These are phyloP conservation scores for Botryotinia calthae DNA, from an alignment of 2,329 filamentous ascomycete species.

Conservation along the genomic window DNA sequence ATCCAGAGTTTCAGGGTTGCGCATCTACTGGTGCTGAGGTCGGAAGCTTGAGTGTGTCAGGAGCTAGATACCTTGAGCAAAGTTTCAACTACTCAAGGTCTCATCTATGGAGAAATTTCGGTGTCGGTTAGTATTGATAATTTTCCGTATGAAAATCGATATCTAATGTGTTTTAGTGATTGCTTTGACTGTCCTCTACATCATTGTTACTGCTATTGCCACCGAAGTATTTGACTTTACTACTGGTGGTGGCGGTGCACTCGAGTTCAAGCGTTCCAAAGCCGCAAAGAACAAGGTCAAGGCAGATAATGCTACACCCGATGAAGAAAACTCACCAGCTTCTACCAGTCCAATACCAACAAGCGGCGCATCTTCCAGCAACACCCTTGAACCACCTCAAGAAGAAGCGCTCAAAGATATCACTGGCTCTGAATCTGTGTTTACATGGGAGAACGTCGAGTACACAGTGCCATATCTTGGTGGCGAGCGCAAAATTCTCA, in stretches of 20 bases:
- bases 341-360: not conserved
- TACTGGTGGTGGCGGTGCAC: conserved; percentile 60
- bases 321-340: conserved; percentile 50
- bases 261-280: conserved; percentile 69
- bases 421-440: conserved; percentile 59
- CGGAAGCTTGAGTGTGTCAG: conserved; percentile 50
- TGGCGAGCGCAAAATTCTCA: conserved; percentile 59
- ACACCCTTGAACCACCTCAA: conserved; percentile 28
- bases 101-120: conserved; percentile 65
- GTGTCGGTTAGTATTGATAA: conserved; percentile 42
- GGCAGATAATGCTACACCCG: conserved; percentile 44
- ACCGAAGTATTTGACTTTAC: conserved; percentile 67
- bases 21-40: conserved; percentile 55
- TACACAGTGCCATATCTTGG: conserved; percentile 71
- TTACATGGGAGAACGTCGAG: conserved; percentile 68
- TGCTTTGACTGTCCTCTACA: conserved; percentile 72
- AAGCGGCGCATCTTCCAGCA: conserved; percentile 37
- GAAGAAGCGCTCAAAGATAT: conserved; percentile 47
- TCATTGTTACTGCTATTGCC: conserved; percentile 67
- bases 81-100: conserved; percentile 56
- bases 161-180: conserved; percentile 47
- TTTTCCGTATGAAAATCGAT: not conserved
- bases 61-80: conserved; percentile 52
- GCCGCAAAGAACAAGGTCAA: conserved; percentile 54
- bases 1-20: conserved; percentile 60